phyloP scores from a whole-genome alignment of 352 stramenopile genomes.

The Globisporangium uncinulatum region DNA sequence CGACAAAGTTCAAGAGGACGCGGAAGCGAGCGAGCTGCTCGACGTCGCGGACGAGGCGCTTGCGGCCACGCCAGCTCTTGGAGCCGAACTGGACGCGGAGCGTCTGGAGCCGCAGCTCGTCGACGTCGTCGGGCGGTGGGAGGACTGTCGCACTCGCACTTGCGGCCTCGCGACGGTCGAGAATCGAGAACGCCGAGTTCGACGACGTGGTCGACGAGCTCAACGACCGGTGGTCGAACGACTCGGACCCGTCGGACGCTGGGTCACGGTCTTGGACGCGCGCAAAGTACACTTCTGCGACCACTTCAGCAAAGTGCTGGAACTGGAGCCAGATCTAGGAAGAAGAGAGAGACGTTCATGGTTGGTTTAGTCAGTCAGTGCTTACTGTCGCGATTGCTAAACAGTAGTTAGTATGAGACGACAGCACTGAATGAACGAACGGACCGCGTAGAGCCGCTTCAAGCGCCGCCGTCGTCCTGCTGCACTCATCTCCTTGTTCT shows the following conservation, averaged over 20 bases:
- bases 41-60: slow-evolving; percentile 51
- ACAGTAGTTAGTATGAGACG: too few species aligned
- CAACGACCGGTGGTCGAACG: slow-evolving; percentile 17
- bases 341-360: too few species aligned
- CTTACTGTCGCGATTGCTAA: too few species aligned
- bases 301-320: slow-evolving; percentile 56
- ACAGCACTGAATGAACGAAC: background rate
- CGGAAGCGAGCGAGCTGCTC: slow-evolving; percentile 45
- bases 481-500: slow-evolving; percentile 32
- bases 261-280: slow-evolving; percentile 36
- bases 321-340: slow-evolving; percentile 68
- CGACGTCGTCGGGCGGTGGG: slow-evolving; percentile 23
- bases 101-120: slow-evolving; percentile 50
- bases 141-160: background rate
- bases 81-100: slow-evolving; percentile 59
- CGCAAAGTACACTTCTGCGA: slow-evolving; percentile 63
- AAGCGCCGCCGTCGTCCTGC: slow-evolving; percentile 37
- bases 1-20: slow-evolving; percentile 42
- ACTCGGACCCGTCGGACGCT: slow-evolving; percentile 13
- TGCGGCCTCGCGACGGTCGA: too few species aligned
- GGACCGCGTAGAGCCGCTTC: slow-evolving; percentile 54
- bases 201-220: slow-evolving; percentile 25
- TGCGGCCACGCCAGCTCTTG: slow-evolving; percentile 66
- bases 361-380: too few species aligned
- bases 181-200: background rate